Conservation (phyloP, 768 basidiomycete genomes). For the Cyclocybe aegerita region DNA sequence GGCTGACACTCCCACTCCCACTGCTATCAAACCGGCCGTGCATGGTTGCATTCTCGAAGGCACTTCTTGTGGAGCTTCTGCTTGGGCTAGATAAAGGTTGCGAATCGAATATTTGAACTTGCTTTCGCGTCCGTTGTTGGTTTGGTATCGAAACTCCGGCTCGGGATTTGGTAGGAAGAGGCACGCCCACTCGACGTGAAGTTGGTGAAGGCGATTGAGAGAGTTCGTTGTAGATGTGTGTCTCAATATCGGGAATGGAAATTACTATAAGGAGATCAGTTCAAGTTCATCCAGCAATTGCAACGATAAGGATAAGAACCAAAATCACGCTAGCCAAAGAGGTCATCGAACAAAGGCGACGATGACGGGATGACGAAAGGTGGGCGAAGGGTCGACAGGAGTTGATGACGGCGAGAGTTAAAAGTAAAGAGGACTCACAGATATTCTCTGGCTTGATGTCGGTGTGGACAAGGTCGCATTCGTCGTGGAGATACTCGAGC, state of each 20-base stretch:
- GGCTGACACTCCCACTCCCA: slow-evolving; percentile 37
- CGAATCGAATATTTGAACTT: slow-evolving; percentile 82
- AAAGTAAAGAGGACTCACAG: slow-evolving; percentile 48
- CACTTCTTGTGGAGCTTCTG: slow-evolving; percentile 32
- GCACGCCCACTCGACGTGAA: slow-evolving; percentile 80
- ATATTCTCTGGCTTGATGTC: slow-evolving; percentile 97
- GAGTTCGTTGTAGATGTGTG: slow-evolving; percentile 69
- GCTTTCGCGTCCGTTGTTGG: slow-evolving; percentile 50
- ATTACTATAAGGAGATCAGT: slow-evolving; percentile 57
- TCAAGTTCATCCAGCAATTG: slow-evolving; percentile 18
- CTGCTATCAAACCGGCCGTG: slow-evolving; percentile 24
- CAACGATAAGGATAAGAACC: slow-evolving; percentile 26
- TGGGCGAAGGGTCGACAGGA: slow-evolving; percentile 2
- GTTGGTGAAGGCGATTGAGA: slow-evolving; percentile 68
- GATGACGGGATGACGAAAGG: slow-evolving; percentile 5
- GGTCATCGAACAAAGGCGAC: slow-evolving; percentile 18
- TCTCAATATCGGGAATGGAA: slow-evolving; percentile 78
- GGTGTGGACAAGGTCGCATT: slow-evolving; percentile 91
- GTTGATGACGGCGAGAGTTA: slow-evolving; percentile 6
- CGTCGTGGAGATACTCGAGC: slow-evolving; percentile 88
- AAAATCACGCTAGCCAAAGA: slow-evolving; percentile 22
- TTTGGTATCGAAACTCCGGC: slow-evolving; percentile 62
- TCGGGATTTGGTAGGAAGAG: slow-evolving; percentile 63
- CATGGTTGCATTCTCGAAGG: slow-evolving; percentile 25
- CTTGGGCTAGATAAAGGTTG: slow-evolving; percentile 70